Conservation (phyloP, 2,329 filamentous ascomycete genomes). For the Pyrenophora teres region DNA sequence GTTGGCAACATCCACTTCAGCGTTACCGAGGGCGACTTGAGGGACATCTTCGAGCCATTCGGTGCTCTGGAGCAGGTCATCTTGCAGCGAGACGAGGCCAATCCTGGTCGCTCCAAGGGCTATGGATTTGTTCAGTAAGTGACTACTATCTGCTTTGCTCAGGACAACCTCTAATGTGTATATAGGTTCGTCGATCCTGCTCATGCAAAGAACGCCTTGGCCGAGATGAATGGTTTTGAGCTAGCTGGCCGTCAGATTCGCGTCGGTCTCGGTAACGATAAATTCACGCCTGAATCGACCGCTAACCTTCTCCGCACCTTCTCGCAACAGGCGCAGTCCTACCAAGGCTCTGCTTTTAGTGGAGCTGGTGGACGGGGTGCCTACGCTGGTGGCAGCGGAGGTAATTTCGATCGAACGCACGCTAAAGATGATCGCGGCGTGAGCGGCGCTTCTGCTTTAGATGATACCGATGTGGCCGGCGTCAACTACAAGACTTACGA, state of each 20-base stretch:
- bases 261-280: conserved; percentile 99
- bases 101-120: conserved; percentile 62
- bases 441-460: conserved; percentile 88
- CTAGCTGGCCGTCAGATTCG: conserved; percentile 95
- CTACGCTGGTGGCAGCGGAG: conserved; percentile 71
- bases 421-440: conserved; percentile 86
- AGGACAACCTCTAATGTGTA: conserved; percentile 19
- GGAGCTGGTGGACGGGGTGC: conserved; percentile 85
- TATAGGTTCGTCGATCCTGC: conserved; percentile 86
- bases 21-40: conserved; percentile 93
- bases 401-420: conserved; percentile 86
- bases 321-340: conserved; percentile 66
- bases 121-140: conserved; percentile 99
- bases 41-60: conserved; percentile 96
- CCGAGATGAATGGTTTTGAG: conserved; percentile 99
- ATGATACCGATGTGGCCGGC: conserved; percentile 96
- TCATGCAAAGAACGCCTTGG: conserved; percentile 89
- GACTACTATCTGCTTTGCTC: neutral
- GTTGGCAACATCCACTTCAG: conserved; percentile 99
- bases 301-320: conserved; percentile 91
- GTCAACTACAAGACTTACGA: conserved; percentile 99
- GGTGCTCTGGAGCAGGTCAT: conserved; percentile 97
- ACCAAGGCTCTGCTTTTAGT: conserved; percentile 89
- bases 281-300: conserved; percentile 97
- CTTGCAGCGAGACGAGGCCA: conserved; percentile 93